Base-by-base conservation (phyloP, 1,139 yeast genomes). In the Kodamaea suecica region DNA sequence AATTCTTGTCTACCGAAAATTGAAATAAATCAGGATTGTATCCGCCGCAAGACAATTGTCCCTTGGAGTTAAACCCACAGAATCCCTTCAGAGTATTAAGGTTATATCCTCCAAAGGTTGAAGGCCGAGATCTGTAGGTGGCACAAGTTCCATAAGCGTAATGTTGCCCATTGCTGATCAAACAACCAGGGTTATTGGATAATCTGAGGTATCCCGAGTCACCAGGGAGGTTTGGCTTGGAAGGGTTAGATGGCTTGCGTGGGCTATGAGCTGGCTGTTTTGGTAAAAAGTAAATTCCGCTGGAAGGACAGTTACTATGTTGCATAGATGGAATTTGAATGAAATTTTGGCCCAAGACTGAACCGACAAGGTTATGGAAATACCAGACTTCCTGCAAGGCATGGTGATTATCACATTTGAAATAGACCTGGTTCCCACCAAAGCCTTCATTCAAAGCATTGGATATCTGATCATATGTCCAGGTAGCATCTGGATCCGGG, bases 301-400 rank as follows among this genome's bases (percentile, higher is more conserved):
- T 57, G 3, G 63, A 67, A 1, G 90, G 90, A 57, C 97, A 92
- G 37, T 75, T 70, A 10, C 85, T 65, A 29, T 50, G 50, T 36
- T 61, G 53, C 30, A 83, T 61, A 1, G 86, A 61, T 36, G 83
- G 84, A 31, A 84, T 78, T 14, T 84, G 84, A 10, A 69, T 54
- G 52, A 84, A 90, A 15, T 76, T 59, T 36, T 88, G 88, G 23
- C 67, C 63, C 25, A 76, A 65, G 9, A 90, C 69, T 0, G 96
- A 78, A 0, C 97, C 97, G 47, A 73, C 66, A 37, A 90, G 65
- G 42, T 82, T 74, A 61, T 85, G 92, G 62, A 76, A 90, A 61
- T 90, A 92, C 96, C 97, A 90, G 19, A 92, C 73, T 58, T 92
- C 96, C 49, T 80, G 84, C 30, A 92, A 61, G 0, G 87, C 90